phyloP scores from a whole-genome alignment of 2,329 filamentous ascomycete species.

The Colletotrichum sp. region DNA sequence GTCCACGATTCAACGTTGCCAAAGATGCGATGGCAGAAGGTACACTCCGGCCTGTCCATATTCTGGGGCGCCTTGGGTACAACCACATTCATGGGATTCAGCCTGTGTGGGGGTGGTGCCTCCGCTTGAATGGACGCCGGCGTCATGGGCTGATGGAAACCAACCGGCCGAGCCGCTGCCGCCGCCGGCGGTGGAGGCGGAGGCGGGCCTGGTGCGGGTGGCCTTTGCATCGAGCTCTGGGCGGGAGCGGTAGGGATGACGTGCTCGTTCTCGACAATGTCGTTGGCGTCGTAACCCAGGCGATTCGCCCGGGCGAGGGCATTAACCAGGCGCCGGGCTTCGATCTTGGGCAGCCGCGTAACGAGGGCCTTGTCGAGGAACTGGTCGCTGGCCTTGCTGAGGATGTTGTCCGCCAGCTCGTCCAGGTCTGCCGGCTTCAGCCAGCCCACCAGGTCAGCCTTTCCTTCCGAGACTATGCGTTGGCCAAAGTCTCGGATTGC shows the following conservation, averaged over 20 bases:
- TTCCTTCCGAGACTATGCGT: slow-evolving; percentile 45
- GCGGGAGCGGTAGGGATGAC: slow-evolving; percentile 35
- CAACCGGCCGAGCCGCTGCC: not conserved
- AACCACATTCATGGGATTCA: not conserved
- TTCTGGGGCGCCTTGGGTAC: not conserved
- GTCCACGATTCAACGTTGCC: not conserved
- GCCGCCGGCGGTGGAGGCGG: not conserved
- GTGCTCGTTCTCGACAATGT: slow-evolving; percentile 52
- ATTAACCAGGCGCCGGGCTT: slow-evolving; percentile 59
- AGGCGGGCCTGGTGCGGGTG: not conserved
- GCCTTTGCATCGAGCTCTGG: not conserved
- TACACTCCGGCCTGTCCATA: not conserved
- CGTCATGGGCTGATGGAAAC: not conserved
- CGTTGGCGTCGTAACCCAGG: slow-evolving; percentile 58
- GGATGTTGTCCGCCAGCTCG: slow-evolving; percentile 42
- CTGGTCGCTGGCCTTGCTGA: slow-evolving; percentile 48
- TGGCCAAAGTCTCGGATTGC: slow-evolving; percentile 51
- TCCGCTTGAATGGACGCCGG: not conserved
- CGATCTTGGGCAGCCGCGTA: slow-evolving; percentile 56
- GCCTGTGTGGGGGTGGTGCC: not conserved
- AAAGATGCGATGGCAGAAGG: slow-evolving; percentile 23
- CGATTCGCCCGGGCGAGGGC: slow-evolving; percentile 61
- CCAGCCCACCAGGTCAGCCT: slow-evolving; percentile 45
- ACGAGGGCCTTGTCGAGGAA: slow-evolving; percentile 61
- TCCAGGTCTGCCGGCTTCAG: slow-evolving; percentile 49